Base-by-base conservation (phyloP, 495 filamentous ascomycete species). In the Cenococcum geophilum region DNA sequence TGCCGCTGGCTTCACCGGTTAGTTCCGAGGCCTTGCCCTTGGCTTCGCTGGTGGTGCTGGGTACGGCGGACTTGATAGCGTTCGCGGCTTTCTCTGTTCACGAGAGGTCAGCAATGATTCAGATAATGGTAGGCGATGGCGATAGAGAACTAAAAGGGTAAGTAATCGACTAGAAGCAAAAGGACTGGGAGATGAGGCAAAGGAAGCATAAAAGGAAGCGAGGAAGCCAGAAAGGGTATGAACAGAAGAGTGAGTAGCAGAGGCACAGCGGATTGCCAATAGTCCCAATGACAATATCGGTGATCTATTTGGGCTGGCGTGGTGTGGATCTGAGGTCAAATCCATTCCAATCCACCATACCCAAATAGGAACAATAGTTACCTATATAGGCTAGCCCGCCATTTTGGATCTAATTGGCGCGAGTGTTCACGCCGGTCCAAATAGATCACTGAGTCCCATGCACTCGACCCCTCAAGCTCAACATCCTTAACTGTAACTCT, bases 71-170 rank as follows among this genome's bases (percentile, higher is more conserved):
- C 64, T 80, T 79, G 52, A 78, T 54, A 49, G 74, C 75, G 11
- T 71, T 32, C 18, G 74, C 64, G 35, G 74, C 79, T 71, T 78
- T 49, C 60, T 82, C 82, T 84, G 63, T 52, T 6, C 50, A 40
- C 52, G 54, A 42, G 54, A 35, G 3, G 56, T 35, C 14, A 58
- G 40, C 3, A 4, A 58, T 2, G 42, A 9, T 40, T 18, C 14
- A 58, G 56, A n/a, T 27, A 6, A 59, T n/a, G 53, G 12, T 55
- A 14, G 11, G 18, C 5, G 35, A 32, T 61, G 22, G n/a, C 5
- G n/a, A 43, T 1, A 34, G 45, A 55, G 21, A 4, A 11, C 42
- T 5, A 22, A 20, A 5, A 14, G 6, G 53, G 51, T 40, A 59
- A 58, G 36, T 10, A 52, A 23, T 52, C 20, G 49, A 21, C 3